Conservation (phyloP, 2,329 filamentous ascomycete genomes). For the Pseudocercospora eumusae region DNA sequence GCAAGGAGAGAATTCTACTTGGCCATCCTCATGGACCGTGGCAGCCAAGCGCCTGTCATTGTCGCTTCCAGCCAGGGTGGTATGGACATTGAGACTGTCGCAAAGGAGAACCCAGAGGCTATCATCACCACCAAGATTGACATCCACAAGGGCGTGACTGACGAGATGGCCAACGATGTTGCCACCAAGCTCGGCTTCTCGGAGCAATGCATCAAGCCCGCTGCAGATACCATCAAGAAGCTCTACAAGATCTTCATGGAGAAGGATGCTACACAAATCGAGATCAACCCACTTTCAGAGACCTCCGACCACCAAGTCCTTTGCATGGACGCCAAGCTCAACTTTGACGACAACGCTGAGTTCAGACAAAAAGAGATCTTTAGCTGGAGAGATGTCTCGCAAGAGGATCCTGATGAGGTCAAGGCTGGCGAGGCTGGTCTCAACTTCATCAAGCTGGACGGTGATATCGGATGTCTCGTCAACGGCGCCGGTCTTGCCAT, state of each 20-base stretch:
- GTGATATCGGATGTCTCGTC: slow-evolving; percentile 98
- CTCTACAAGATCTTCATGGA: slow-evolving; percentile 98
- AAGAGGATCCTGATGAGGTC: slow-evolving; percentile 97
- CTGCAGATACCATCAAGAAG: slow-evolving; percentile 96
- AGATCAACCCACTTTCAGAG: slow-evolving; percentile 99
- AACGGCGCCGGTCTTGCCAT: slow-evolving; percentile 99
- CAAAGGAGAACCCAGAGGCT: slow-evolving; percentile 94
- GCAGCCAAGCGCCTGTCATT: slow-evolving; percentile 86
- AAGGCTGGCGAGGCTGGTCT: slow-evolving; percentile 90
- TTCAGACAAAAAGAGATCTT: slow-evolving; percentile 98
- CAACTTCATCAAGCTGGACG: slow-evolving; percentile 99
- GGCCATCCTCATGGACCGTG: slow-evolving; percentile 96
- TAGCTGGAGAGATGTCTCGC: slow-evolving; percentile 85
- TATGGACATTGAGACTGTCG: slow-evolving; percentile 98
- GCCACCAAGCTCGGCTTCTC: slow-evolving; percentile 93
- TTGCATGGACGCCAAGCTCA: slow-evolving; percentile 99
- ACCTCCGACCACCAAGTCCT: slow-evolving; percentile 97
- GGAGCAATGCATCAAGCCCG: slow-evolving; percentile 94
- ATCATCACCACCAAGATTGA: slow-evolving; percentile 93
- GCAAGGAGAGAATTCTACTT: slow-evolving; percentile 99
- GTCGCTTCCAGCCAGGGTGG: slow-evolving; percentile 97
- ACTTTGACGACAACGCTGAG: slow-evolving; percentile 97
- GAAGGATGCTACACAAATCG: slow-evolving; percentile 97
- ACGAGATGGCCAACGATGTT: slow-evolving; percentile 89
- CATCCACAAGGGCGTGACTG: slow-evolving; percentile 92